phyloP scores from a whole-genome alignment of 2,329 filamentous ascomycete species.

The Scleromitrula shiraiana region DNA sequence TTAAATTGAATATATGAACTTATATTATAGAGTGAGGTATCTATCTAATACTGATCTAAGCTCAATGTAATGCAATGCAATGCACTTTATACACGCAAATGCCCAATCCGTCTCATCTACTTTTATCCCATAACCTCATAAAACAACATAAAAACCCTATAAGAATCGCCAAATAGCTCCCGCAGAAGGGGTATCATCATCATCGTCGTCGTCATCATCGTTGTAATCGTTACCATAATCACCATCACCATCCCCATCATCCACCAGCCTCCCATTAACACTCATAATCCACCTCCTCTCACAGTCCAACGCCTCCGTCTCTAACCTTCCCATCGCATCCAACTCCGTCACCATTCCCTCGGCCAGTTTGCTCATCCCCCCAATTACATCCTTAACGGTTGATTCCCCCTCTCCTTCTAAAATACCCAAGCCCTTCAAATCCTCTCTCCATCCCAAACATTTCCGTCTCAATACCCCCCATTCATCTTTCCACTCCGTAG shows the following conservation, averaged over 20 bases:
- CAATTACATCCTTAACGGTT: slow-evolving; percentile 42
- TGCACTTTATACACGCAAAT: too few species aligned
- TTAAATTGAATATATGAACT: too few species aligned
- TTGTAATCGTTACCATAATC: slow-evolving; percentile 4
- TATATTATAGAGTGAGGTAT: too few species aligned
- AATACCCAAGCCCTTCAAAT: slow-evolving; percentile 40
- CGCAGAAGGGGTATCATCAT: slow-evolving; percentile 16
- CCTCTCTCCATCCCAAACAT: slow-evolving; percentile 45
- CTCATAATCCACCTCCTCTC: slow-evolving; percentile 51
- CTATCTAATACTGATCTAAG: too few species aligned
- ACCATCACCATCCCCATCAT: slow-evolving; percentile 28
- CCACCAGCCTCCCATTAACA: slow-evolving; percentile 34
- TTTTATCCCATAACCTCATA: neutral
- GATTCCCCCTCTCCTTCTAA: slow-evolving; percentile 22
- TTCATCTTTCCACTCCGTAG: slow-evolving; percentile 51
- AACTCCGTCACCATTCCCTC: slow-evolving; percentile 56
- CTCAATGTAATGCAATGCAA: too few species aligned
- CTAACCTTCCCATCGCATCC: slow-evolving; percentile 52
- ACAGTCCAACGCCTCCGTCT: slow-evolving; percentile 48
- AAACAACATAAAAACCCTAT: neutral
- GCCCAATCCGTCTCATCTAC: too few species aligned
- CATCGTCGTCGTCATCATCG: too few species aligned
- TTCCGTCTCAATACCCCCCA: slow-evolving; percentile 43
- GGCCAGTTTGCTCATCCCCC: slow-evolving; percentile 41
- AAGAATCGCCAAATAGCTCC: slow-evolving; percentile 26